phyloP scores from a whole-genome alignment of 2,329 filamentous ascomycete species.

The Beauveria bassiana region DNA sequence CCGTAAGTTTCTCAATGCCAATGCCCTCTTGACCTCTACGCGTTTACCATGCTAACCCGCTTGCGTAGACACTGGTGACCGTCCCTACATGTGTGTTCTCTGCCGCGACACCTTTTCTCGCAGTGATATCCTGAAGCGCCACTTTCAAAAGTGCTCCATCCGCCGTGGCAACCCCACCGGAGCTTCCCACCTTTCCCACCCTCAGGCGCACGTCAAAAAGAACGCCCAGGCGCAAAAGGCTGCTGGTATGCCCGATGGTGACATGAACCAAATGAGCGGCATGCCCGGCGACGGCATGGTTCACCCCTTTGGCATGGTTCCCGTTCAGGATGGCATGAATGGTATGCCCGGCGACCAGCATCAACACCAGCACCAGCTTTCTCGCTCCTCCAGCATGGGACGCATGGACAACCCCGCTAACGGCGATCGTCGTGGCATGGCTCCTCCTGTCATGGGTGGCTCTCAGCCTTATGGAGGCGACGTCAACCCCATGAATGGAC shows the following conservation, averaged over 20 bases:
- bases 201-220: slow-evolving; percentile 82
- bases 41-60: slow-evolving; percentile 1
- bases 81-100: slow-evolving; percentile 95
- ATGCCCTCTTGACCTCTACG: slow-evolving; percentile 15
- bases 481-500: slow-evolving; percentile 56
- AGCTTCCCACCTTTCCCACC: slow-evolving; percentile 88
- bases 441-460: slow-evolving; percentile 41
- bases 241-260: slow-evolving; percentile 44
- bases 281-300: slow-evolving; percentile 50
- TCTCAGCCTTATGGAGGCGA: slow-evolving; percentile 51
- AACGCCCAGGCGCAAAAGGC: slow-evolving; percentile 53
- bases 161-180: slow-evolving; percentile 92
- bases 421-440: slow-evolving; percentile 50
- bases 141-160: slow-evolving; percentile 98
- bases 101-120: slow-evolving; percentile 97
- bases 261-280: slow-evolving; percentile 53
- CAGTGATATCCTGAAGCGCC: slow-evolving; percentile 96
- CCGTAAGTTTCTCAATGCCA: slow-evolving; percentile 58
- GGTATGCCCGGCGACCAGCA: slow-evolving; percentile 53
- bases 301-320: slow-evolving; percentile 50
- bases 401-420: slow-evolving; percentile 44
- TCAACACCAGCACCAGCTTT: slow-evolving; percentile 55
- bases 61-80: slow-evolving; percentile 79
- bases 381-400: slow-evolving; percentile 53
- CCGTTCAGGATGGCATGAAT: slow-evolving; percentile 49